phyloP scores from a whole-genome alignment of 768 basidiomycete genomes.

The Pleurotus sapidus region DNA sequence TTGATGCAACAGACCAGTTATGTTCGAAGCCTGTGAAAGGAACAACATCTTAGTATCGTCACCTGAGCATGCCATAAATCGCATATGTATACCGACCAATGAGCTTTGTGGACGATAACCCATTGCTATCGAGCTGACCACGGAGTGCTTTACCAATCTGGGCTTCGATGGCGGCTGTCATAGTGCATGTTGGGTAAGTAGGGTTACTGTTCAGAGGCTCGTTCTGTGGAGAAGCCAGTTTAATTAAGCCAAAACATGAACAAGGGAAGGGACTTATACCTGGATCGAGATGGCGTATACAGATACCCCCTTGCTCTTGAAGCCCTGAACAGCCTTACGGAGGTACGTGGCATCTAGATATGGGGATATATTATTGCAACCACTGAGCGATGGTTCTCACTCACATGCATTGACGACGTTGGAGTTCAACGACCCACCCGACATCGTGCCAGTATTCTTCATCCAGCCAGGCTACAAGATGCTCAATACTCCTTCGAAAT shows the following conservation, averaged over 20 bases:
- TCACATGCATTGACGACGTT: constrained; percentile 46
- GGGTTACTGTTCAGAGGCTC: constrained; percentile 57
- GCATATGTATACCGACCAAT: constrained; percentile 42
- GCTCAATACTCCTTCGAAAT: not conserved
- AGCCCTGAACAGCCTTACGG: constrained; percentile 69
- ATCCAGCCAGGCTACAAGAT: constrained; percentile 70
- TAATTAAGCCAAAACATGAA: not conserved
- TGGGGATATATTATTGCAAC: no score
- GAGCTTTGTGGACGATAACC: constrained; percentile 55
- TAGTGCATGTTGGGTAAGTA: constrained; percentile 63
- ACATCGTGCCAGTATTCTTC: constrained; percentile 66
- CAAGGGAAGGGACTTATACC: constrained; percentile 2
- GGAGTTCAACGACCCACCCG: constrained; percentile 58
- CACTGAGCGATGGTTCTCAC: constrained; percentile 16
- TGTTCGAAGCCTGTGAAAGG: constrained; percentile 43
- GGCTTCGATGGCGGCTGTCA: constrained; percentile 55
- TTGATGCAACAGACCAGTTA: constrained; percentile 67
- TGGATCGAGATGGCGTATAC: constrained; percentile 66
- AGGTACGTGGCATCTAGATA: constrained; percentile 66
- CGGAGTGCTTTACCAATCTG: constrained; percentile 56
- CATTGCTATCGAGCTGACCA: constrained; percentile 58
- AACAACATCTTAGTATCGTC: not conserved
- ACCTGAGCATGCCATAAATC: not conserved
- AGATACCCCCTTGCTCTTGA: constrained; percentile 54
- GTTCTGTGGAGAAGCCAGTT: constrained; percentile 23